Percentiles rank a stretch among this genome's conserved stretches.
Conservation (phyloP, 805 yeast species). For the Saccharomycopsis fibuligera region DNA sequence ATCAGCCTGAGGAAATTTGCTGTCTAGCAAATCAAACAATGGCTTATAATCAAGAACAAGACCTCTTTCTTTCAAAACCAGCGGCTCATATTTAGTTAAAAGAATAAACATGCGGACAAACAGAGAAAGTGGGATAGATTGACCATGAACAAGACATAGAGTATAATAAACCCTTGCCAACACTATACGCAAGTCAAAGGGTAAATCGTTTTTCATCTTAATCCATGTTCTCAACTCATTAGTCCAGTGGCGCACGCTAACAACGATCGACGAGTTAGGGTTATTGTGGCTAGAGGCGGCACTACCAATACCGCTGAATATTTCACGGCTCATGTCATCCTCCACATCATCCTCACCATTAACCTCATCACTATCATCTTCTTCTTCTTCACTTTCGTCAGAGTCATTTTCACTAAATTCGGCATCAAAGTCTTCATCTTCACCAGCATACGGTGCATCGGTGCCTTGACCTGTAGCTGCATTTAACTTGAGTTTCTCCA, state of each 20-base stretch:
- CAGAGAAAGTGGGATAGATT: constrained; percentile 49
- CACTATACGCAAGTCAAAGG: constrained; percentile 52
- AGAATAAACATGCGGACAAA: constrained; percentile 57
- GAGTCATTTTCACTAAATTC: constrained; percentile 32
- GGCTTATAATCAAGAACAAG: constrained; percentile 33
- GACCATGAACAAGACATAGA: constrained; percentile 68
- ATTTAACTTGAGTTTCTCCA: constrained; percentile 25
- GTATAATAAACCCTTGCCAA: constrained; percentile 67
- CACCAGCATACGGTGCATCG: constrained; percentile 22
- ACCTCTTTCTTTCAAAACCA: constrained; percentile 26
- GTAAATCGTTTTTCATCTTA: constrained; percentile 73
- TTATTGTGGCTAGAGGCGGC: constrained; percentile 25
- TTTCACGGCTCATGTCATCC: constrained; percentile 29
- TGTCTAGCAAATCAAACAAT: constrained; percentile 29
- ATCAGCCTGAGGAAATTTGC: constrained; percentile 41
- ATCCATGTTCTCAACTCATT: constrained; percentile 76
- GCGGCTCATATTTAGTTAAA: constrained; percentile 39
- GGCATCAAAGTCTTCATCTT: constrained; percentile 30
- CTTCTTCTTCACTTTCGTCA: constrained; percentile 32
- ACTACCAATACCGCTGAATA: constrained; percentile 12
- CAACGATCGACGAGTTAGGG: constrained; percentile 65
- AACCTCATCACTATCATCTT: constrained; percentile 25
- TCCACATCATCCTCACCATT: constrained; percentile 32
- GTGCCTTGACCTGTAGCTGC: not conserved
- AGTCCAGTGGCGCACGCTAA: constrained; percentile 78